Evolutionary conservation across 768 basidiomycete species (phyloP).

Genomic region (Leccinum ochraceum): DNA sequence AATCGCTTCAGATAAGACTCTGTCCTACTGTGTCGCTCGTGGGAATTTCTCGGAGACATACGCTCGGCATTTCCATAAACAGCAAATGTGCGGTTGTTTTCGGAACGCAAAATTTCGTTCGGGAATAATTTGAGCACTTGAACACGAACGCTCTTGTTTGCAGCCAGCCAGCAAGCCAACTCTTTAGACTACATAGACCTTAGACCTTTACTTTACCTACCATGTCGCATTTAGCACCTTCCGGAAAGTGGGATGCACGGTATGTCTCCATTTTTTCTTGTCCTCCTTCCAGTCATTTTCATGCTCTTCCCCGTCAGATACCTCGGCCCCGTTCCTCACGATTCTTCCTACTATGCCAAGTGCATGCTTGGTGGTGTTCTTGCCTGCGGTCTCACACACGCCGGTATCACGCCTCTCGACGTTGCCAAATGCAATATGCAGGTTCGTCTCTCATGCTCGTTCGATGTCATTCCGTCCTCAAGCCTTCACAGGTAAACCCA

Average conservation of each 20-base stretch:
- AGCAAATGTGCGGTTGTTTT: slow-evolving; percentile 4
- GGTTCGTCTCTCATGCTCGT: background rate
- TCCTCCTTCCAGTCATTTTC: background rate
- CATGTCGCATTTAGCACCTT: slow-evolving; percentile 20
- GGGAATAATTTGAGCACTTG: background rate
- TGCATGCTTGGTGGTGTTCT: slow-evolving; percentile 13
- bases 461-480: too few relatives aligned
- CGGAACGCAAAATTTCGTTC: slow-evolving; percentile 11
- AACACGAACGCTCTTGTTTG: background rate
- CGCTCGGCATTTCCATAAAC: background rate
- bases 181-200: slow-evolving; percentile 1
- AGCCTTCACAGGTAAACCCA: slow-evolving; percentile 61
- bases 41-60: background rate
- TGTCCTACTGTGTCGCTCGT: background rate
- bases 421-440: slow-evolving; percentile 14
- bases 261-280: background rate
- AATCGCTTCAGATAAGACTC: too few relatives aligned
- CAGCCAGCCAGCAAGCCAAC: background rate
- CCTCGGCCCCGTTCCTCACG: slow-evolving; percentile 14
- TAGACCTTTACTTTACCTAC: slow-evolving; percentile 1
- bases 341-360: slow-evolving; percentile 14
- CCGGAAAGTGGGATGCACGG: slow-evolving; percentile 21
- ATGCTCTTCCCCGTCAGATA: slow-evolving; percentile 3
- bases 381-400: slow-evolving; percentile 11
- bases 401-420: slow-evolving; percentile 11